Conservation (phyloP, 202 grass and related monocot genomes). For the Dendrocalamus latiflorus region DNA sequence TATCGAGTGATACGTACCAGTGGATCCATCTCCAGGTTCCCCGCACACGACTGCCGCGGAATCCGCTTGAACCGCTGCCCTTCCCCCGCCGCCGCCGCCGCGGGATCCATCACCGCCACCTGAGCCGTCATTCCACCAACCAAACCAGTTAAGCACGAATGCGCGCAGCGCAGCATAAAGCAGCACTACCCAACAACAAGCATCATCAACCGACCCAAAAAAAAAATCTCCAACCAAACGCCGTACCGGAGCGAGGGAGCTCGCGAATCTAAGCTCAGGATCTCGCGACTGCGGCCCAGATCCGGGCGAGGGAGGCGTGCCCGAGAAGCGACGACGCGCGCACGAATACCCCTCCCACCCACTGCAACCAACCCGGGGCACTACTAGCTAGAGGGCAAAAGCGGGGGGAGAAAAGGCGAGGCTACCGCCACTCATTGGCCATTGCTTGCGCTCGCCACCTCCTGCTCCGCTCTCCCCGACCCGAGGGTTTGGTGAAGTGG, state of each 20-base stretch:
- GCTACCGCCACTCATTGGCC: conserved; percentile 35
- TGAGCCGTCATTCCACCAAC: conserved; percentile 20
- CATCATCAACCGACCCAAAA: background rate
- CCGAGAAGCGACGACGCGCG: conserved; percentile 10
- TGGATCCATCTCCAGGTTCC: conserved; percentile 68
- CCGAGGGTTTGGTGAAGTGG: conserved; percentile 50
- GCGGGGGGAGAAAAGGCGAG: conserved; percentile 11
- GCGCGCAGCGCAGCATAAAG: background rate
- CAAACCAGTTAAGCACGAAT: conserved; percentile 19
- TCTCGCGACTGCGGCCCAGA: conserved; percentile 29
- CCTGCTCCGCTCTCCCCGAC: conserved; percentile 10
- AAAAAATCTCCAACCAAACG: background rate
- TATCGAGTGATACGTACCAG: conserved; percentile 46
- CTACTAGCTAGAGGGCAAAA: conserved; percentile 17
- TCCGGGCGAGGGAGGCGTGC: conserved; percentile 18
- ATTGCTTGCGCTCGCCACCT: conserved; percentile 38
- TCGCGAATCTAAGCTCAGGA: conserved; percentile 29
- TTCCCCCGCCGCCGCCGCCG: conserved; percentile 37
- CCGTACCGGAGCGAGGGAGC: background rate
- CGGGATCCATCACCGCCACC: conserved; percentile 39
- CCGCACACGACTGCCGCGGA: conserved; percentile 51
- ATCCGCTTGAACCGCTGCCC: conserved; percentile 75
- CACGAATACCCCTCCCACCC: conserved; percentile 9
- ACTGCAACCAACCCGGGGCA: conserved; percentile 15
- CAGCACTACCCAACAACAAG: background rate